Evolutionary conservation across 2,329 filamentous ascomycete genomes (phyloP), one percentile per base, ranked within the genome.

Genomic region (Fusarium caatingaense): DNA sequence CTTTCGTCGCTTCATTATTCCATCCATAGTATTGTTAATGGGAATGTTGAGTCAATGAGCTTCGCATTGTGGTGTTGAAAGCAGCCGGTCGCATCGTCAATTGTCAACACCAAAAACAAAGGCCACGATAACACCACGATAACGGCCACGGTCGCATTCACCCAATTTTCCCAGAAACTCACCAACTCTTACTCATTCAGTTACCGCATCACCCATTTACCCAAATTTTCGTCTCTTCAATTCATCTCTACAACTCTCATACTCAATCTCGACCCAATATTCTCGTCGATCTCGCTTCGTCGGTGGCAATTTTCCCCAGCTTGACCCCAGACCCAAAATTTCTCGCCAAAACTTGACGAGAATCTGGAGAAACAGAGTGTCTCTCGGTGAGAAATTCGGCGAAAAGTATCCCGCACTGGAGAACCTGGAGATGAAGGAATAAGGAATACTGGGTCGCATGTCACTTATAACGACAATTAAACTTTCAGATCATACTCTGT

Each of bases 281-380:
- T 37, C 3, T 9, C 9, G 64, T 20, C 6, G 60, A 56, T 27
- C 53, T 12, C n/a, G 42, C 15, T 27, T 69, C 49, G 0, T 8
- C 2, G 9, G 60, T 64, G 62, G 62, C 51, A 25, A 51, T 15
- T 64, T 64, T 64, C 62, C 62, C 51, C 63, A 66, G 42, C 55
- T 60, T 41, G 30, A 45, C 62, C 62, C 62, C 62, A 41, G 61
- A 65, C 63, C 60, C 59, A 61, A 20, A 48, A 23, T 15, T 40
- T 66, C 46, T 65, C 62, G 53, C 37, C 46, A 66, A 42, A 54
- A 18, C 20, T 55, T 54, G 48, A 30, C 51, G 25, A 51, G 23
- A 51, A 40, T 9, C 32, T 65, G 61, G 54, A 65, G 42, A 60
- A 27, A 25, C n/a, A 7, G 16, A 27, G 28, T 18, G 28, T 18